These are phyloP conservation scores for Mycena vitilis DNA, from an alignment of 768 basidiomycete species.

Conservation along the genomic window DNA sequence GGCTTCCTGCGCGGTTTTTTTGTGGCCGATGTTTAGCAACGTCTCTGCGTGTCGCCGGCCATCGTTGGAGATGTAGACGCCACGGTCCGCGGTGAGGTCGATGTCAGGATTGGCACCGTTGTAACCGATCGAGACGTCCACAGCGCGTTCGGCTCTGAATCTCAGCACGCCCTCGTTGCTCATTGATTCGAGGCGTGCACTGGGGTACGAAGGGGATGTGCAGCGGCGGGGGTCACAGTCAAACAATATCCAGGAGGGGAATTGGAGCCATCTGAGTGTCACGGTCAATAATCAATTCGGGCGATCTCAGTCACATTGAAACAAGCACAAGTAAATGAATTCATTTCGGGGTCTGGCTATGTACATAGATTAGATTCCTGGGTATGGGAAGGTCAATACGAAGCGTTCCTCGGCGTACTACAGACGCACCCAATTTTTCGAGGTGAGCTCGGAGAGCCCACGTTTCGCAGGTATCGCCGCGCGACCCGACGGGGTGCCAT, in stretches of 20 bases:
- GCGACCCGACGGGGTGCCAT: not conserved
- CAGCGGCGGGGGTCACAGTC: no score
- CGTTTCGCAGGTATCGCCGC: not conserved
- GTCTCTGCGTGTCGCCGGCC: not conserved
- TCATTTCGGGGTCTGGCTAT: no score
- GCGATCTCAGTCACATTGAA: no score
- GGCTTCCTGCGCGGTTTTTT: not conserved
- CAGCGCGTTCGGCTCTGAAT: not conserved
- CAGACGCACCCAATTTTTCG: not conserved
- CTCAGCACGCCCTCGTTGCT: not conserved
- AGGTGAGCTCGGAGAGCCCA: not conserved
- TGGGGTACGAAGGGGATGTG: no score
- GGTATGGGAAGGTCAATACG: no score
- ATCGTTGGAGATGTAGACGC: slow-evolving; percentile 3
- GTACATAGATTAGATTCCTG: no score
- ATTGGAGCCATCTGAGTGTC: no score
- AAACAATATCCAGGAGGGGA: no score
- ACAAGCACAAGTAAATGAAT: no score
- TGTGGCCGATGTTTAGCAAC: not conserved
- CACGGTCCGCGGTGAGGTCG: not conserved
- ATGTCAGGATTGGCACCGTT: not conserved
- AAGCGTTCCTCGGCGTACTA: no score
- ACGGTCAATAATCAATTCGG: no score
- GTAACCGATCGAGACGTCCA: not conserved
- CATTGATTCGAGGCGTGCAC: not conserved